Evolutionary conservation across 2,329 filamentous ascomycete species (phyloP), one percentile per base, ranked within the genome.

Genomic region (Venturia oleaginea): DNA sequence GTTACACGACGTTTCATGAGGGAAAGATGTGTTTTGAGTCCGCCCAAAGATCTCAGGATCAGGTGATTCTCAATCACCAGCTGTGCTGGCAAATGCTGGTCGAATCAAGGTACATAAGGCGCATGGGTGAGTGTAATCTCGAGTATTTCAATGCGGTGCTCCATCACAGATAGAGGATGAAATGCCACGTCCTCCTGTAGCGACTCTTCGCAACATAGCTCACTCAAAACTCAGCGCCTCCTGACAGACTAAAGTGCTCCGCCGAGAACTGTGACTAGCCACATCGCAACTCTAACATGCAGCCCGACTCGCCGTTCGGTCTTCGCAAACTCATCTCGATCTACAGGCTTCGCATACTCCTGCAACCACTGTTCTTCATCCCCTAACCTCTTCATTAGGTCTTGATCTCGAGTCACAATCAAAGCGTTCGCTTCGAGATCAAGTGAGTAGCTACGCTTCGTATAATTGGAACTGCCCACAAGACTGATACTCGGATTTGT

Each of bases 381-480:
- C 8, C 83, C 88, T n/a, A 97, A 77, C 62, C 86, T 83, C 65
- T 78, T 78, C 75, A 91, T 90, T 69, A 99, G 75, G 0, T 80
- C 83, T 30, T 87, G 79, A 71, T 97, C 88, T 27, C 81, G 80
- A 0, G 94, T 99, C 4, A 97, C 85, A 34, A 99, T 88, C 65
- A 97, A 76, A 0, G 90, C 90, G 40, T 95, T 94, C 0, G 89
- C 90, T 74, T 99, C 94, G 2, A 99, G 81, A 75, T 99, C 94
- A 51, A 97, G 84, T 48, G 88, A 88, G 76, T 99, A 97, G 72
- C 91, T 95, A 59, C 94, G 83, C 74, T 94, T 92, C 0, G 94
- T 99, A 76, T 97, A 99, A 73, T 99, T 99, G 11, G 89, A 94
- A 72, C 90, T 95, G 1, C 94, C 94, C 0, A 99, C 84, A 22